Percentiles rank a stretch among this genome's conserved stretches.
These are phyloP conservation scores for Furcasterigmium sp. DNA, from an alignment of 2,329 filamentous ascomycete species.

Conservation along the genomic window DNA sequence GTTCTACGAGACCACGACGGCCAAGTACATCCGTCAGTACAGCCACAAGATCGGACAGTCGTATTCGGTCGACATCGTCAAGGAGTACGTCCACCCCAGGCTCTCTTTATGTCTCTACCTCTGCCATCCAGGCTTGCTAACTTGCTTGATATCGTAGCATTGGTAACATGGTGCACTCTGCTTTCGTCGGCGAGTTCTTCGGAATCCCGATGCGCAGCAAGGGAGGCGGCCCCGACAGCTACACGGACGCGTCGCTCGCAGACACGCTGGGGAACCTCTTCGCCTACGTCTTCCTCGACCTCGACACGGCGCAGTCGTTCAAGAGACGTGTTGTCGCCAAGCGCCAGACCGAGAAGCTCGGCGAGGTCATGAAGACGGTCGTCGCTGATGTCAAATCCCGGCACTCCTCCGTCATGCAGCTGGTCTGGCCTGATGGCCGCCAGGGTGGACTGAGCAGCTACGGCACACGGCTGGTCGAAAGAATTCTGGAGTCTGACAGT, in stretches of 20 bases:
- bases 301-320: slow-evolving; percentile 53
- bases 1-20: slow-evolving; percentile 16
- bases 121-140: background rate
- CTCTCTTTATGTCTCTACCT: too few species aligned
- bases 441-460: slow-evolving; percentile 46
- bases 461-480: slow-evolving; percentile 50
- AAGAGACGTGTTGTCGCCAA: background rate
- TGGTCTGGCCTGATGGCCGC: slow-evolving; percentile 18
- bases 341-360: background rate
- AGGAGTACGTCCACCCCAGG: slow-evolving; percentile 8
- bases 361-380: slow-evolving; percentile 1
- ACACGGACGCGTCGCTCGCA: slow-evolving; percentile 15
- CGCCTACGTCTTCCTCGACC: slow-evolving; percentile 47
- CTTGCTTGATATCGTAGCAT: slow-evolving; percentile 17
- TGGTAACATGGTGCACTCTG: slow-evolving; percentile 46
- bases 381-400: background rate
- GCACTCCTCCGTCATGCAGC: background rate
- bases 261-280: slow-evolving; percentile 50
- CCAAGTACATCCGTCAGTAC: slow-evolving; percentile 19
- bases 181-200: slow-evolving; percentile 46
- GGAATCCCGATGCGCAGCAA: slow-evolving; percentile 34
- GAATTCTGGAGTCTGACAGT: slow-evolving; percentile 48
- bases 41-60: slow-evolving; percentile 21
- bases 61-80: slow-evolving; percentile 29
- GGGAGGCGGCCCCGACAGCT: slow-evolving; percentile 24